A percentile compares a stretch with the other conserved stretches of the same genome.
Evolutionary conservation across 192 early-diverging fungal species (phyloP).

Genomic region (Diversispora epigaea): DNA sequence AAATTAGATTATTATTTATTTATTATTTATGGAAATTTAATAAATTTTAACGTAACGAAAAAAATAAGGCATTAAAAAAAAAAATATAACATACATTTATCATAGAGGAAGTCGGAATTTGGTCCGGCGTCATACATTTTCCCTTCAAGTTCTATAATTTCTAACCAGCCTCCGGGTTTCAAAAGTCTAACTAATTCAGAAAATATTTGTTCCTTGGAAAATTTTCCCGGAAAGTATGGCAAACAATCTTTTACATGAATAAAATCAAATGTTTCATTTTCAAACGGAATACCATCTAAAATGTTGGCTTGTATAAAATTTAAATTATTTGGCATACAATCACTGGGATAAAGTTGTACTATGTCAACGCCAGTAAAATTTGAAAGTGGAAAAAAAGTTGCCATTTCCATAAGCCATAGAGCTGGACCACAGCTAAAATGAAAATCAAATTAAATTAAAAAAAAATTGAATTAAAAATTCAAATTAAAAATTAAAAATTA

Average conservation of each 20-base stretch:
- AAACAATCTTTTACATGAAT: not conserved
- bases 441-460: no score
- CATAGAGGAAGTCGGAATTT: not conserved
- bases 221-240: not conserved
- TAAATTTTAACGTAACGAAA: no score
- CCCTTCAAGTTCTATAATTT: constrained; percentile 1
- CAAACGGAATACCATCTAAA: not conserved
- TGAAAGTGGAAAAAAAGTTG: not conserved
- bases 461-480: no score
- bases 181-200: not conserved
- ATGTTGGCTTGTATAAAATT: not conserved
- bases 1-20: not conserved
- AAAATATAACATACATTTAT: not conserved
- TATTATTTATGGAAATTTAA: no score
- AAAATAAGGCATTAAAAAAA: not conserved
- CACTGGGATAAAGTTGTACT: not conserved
- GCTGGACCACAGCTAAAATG: not conserved
- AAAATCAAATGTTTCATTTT: not conserved
- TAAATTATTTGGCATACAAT: not conserved
- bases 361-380: constrained; percentile 12
- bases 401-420: not conserved
- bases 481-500: no score
- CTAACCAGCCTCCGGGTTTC: constrained; percentile 5
- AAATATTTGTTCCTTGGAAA: not conserved
- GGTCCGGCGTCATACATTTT: not conserved